Evolutionary conservation across 1,284 basidiomycete genomes (phyloP), one percentile per base, ranked within the genome.

Genomic region (Stereum hirsutum): DNA sequence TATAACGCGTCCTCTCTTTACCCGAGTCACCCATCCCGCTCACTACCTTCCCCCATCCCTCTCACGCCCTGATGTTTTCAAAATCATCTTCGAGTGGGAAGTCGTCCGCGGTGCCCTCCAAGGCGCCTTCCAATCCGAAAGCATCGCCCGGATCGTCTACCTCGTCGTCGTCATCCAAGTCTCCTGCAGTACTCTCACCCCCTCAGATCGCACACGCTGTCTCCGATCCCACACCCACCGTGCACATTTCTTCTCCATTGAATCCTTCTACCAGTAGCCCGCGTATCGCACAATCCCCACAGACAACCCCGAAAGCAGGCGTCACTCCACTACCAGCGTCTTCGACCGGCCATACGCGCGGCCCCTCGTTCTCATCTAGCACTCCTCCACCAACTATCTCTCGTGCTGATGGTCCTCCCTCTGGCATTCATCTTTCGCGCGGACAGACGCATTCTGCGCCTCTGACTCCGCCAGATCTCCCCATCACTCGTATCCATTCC

Each of bases 401-500:
- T 30, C 15, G n/a, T n/a, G n/a, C n/a, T n/a, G n/a, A n/a, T n/a
- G n/a, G n/a, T n/a, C n/a, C n/a, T n/a, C n/a, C n/a, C n/a, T n/a
- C n/a, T n/a, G 21, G 19, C 7, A n/a, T 20, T 14, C 12, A 20
- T 24, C 38, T 6, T 15, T n/a, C 17, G 23, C 15, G 12, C 23
- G 32, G 27, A 25, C 41, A n/a, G 31, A 23, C 8, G 14, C 14
- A 27, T 8, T 30, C 46, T 1, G 33, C 39, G 8, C 50, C 49
- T 8, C 33, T 8, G 19, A 11, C 36, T 26, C 36, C 15, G 20
- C 11, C 21, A 11, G 36, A 23, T 17, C 10, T 25, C 6, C 23
- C 23, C 21, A 46, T 60, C 30, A 37, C 49, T 3, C 57, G 58
- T 40, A 50, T 59, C 41, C 42, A 43, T 25, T 60, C 58, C 12